Conservation (phyloP, 495 filamentous ascomycete species). For the Neurospora sp. region DNA sequence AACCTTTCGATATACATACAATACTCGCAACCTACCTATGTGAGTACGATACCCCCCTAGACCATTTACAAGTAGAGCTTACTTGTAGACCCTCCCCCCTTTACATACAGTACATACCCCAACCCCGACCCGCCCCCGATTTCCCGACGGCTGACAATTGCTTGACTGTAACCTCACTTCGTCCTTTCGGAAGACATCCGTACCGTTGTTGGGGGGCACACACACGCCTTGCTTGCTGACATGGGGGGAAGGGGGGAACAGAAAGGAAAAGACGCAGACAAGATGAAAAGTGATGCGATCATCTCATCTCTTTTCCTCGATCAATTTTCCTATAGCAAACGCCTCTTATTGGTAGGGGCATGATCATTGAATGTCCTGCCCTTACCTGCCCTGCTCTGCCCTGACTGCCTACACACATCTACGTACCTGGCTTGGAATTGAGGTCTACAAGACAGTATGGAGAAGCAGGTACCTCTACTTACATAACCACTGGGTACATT, state of each 20-base stretch:
- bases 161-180: neutral
- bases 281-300: neutral
- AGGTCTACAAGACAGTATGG: neutral
- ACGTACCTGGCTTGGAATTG: neutral
- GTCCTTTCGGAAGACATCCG: neutral
- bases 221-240: neutral
- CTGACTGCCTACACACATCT: neutral
- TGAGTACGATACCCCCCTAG: neutral
- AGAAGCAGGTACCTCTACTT: neutral
- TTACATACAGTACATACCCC: neutral
- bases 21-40: neutral
- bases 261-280: neutral
- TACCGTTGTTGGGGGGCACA: neutral
- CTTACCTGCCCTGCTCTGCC: neutral
- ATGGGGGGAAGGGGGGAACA: neutral
- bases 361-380: neutral
- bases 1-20: neutral
- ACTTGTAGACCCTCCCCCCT: neutral
- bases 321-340: neutral
- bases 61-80: neutral
- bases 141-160: neutral
- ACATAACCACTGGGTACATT: too few species aligned
- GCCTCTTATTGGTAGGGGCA: neutral
- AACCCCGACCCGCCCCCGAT: neutral
- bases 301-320: neutral